Base-by-base conservation (phyloP, 2,329 filamentous ascomycete genomes). In the Fusarium sublunatum region DNA sequence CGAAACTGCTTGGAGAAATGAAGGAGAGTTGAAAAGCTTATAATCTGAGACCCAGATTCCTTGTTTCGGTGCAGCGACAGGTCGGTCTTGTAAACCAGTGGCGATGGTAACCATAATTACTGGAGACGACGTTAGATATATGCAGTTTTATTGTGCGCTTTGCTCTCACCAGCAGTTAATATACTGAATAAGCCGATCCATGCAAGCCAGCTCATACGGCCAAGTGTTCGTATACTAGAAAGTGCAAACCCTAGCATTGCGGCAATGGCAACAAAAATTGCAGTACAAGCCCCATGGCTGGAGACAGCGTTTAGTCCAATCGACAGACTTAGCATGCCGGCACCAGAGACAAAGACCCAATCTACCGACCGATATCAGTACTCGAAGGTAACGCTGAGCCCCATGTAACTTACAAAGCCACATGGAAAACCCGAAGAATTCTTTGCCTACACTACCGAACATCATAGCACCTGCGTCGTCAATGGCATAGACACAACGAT, bases 401-500 rank as follows among this genome's bases (percentile, higher is more conserved):
- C n/a, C n/a, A n/a, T 31, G 10, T 3, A 28, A 53, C 61, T 31
- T 53, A 79, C 77, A 74, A 43, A 82, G 52, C 68, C 72, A 70
- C 60, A 77, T 74, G 2, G 70, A 64, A 32, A 67, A 64, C 5
- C 73, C 77, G 24, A 84, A 74, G 36, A 81, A 51, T 43, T 79
- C 79, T 2, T 78, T 75, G 0, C 82, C 82, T 4, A 77, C 50
- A 2, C 72, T 74, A 13, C 83, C 83, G 62, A 83, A 81, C 24
- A 85, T 75, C 42, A 83, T 73, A 3, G 62, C 64, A 19, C 82
- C 83, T 1, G 79, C 83, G 63, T 85, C 83, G 41, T 84, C 83
- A 50, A 86, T 83, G 11, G 81, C 78, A 60, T 86, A 85, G 2
- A 85, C 81, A 38, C 81, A 75, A 3, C 77, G 77, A 64, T 86